A percentile compares a stretch with the other conserved stretches of the same genome.
These are phyloP conservation scores for Kodamaea jinghongensis DNA, from an alignment of 805 yeast species.

Conservation along the genomic window DNA sequence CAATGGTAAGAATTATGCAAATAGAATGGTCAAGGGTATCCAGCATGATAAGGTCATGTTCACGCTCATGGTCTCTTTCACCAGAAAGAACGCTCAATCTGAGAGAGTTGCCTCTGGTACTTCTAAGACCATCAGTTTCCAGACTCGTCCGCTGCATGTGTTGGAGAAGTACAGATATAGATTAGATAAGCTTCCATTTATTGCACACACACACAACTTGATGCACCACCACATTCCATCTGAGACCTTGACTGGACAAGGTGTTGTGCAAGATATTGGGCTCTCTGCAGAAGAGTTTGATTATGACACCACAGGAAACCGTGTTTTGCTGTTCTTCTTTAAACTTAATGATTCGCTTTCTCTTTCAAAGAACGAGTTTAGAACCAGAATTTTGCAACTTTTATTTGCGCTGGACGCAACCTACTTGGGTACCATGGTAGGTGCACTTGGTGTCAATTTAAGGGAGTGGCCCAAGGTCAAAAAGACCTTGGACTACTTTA, in stretches of 20 bases:
- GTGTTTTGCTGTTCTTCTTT: conserved; percentile 29
- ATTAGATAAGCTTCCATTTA: conserved; percentile 13
- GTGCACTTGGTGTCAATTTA: conserved; percentile 21
- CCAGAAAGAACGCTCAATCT: conserved; percentile 17
- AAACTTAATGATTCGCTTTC: conserved; percentile 27
- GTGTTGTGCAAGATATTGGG: conserved; percentile 4
- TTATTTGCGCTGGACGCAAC: conserved; percentile 31
- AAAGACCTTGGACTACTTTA: conserved; percentile 22
- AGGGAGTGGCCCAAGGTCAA: conserved; percentile 3
- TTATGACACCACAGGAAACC: conserved; percentile 8
- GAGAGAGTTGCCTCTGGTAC: conserved; percentile 2
- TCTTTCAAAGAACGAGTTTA: conserved; percentile 21
- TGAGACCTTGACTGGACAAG: conserved; percentile 12
- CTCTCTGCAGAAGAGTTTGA: conserved; percentile 2
- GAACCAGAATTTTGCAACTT: conserved; percentile 19
- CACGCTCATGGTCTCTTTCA: conserved; percentile 21
- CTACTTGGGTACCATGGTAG: conserved; percentile 26
- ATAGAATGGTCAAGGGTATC: conserved; percentile 22
- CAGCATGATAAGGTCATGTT: conserved; percentile 22
- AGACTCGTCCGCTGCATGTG: conserved; percentile 9
- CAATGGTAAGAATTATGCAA: conserved; percentile 25
- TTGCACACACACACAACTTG: conserved; percentile 29
- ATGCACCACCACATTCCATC: conserved; percentile 27
- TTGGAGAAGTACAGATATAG: conserved; percentile 12
- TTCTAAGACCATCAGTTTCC: conserved; percentile 8